Evolutionary conservation across 805 yeast genomes (phyloP), one percentile per base, ranked within the genome.

Genomic region (Candida sakaeoensis): DNA sequence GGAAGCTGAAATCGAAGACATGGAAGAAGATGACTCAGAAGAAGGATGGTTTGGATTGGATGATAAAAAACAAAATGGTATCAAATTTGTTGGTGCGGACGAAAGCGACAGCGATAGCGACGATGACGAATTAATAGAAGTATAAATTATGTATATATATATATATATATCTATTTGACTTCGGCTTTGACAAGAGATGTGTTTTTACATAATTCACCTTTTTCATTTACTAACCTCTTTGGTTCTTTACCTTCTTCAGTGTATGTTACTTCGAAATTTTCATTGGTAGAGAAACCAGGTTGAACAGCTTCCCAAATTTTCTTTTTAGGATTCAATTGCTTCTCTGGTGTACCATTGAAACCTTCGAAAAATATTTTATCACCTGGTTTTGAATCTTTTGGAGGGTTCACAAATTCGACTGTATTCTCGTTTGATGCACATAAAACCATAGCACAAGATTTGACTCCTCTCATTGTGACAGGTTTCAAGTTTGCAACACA

Each of bases 401-500:
- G 99, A 43, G 98, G 98, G 62, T 85, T 83, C 50, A 91, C 90
- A 55, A 93, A 89, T 68, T 93, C 98, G 43, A 93, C 96, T 23
- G 63, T 64, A 26, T 68, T 69, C 36, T 76, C 85, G 39, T 72
- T 81, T 28, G 96, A 88, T 18, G 89, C 91, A 74, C 99, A 93
- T 52, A 93, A 75, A 35, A 93, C 98, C 99, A 93, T 93, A 38
- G 96, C 99, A 37, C 80, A 70, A 8, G 97, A 89, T 63, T 88
- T 88, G 58, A 93, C 80, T 50, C 99, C 98, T 70, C 99, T 84
- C 99, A 93, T 93, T 57, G 82, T 82, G 30, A 90, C 99, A 14
- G 99, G 99, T 72, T 93, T 93, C 68, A 93, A 78, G 74, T 95
- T 95, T 53, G 97, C 96, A 54, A 93, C 89, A 42, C 84, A 83